Evolutionary conservation across 768 basidiomycete genomes (phyloP).

Genomic region (Kwoniella bestiolae): DNA sequence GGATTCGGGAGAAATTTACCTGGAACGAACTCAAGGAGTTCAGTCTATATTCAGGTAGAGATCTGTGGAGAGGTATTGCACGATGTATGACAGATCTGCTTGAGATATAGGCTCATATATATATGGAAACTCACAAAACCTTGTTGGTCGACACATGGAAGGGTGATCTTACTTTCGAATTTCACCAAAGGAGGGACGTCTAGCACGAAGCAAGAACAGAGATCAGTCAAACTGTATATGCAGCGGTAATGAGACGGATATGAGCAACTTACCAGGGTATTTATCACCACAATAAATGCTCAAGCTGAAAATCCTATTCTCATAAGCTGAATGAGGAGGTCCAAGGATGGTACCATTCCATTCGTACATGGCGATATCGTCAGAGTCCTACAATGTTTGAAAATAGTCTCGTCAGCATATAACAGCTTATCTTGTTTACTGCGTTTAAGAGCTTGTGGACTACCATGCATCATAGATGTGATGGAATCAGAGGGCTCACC

Average conservation of each 20-base stretch:
- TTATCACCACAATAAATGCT: constrained; percentile 78
- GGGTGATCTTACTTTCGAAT: constrained; percentile 86
- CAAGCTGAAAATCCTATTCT: constrained; percentile 97
- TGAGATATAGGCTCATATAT: no score
- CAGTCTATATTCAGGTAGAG: no score
- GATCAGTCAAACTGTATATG: constrained; percentile 58
- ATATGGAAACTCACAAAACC: constrained; percentile 64
- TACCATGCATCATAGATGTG: no score
- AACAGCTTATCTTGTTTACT: no score
- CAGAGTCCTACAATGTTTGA: constrained; percentile 71
- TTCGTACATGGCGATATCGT: constrained; percentile 95
- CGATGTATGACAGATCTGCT: no score
- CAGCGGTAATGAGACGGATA: constrained; percentile 58
- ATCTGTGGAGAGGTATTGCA: no score
- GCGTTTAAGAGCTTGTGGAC: no score
- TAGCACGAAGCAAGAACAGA: not conserved
- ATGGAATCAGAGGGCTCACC: constrained; percentile 35
- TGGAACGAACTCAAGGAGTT: constrained; percentile 47
- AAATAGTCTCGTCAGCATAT: no score
- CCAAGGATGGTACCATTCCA: constrained; percentile 99
- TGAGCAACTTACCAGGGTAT: constrained; percentile 47
- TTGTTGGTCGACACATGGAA: constrained; percentile 81
- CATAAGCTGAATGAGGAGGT: constrained; percentile 97
- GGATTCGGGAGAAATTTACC: constrained; percentile 74
- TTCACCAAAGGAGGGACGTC: constrained; percentile 77